A percentile compares a stretch with the other conserved stretches of the same genome.
Evolutionary conservation across 2,329 filamentous ascomycete genomes (phyloP).

Genomic region (Aspergillus uvarum): DNA sequence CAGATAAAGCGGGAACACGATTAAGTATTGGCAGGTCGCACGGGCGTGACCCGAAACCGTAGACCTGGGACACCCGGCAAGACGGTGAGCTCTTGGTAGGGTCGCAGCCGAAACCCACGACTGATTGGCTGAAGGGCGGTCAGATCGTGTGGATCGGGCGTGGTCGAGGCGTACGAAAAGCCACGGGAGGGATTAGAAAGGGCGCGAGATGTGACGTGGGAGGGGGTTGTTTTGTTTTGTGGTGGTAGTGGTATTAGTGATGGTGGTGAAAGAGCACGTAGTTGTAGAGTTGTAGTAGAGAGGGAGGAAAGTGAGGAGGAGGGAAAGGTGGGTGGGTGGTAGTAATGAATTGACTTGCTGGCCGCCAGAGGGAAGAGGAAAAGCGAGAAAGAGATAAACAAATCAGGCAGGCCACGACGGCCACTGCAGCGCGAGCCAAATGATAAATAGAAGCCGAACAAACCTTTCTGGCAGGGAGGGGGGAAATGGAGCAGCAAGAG

Average conservation of each 20-base stretch:
- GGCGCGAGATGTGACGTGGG: background rate
- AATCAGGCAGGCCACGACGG: slow-evolving; percentile 2
- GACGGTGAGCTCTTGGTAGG: slow-evolving; percentile 19
- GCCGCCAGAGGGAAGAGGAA: background rate
- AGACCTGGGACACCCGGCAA: slow-evolving; percentile 27
- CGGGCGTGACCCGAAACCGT: slow-evolving; percentile 23
- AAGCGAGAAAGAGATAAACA: slow-evolving; percentile 5
- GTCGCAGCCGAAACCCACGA: slow-evolving; percentile 10
- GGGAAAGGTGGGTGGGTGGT: background rate
- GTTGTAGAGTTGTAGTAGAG: background rate
- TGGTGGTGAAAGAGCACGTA: background rate
- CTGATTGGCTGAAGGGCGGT: slow-evolving; percentile 25
- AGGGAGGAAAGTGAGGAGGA: background rate
- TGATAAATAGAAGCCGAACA: slow-evolving; percentile 23
- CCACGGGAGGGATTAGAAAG: background rate
- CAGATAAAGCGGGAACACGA: slow-evolving; percentile 3
- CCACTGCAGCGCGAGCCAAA: slow-evolving; percentile 11
- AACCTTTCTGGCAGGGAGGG: slow-evolving; percentile 16
- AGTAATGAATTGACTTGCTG: background rate
- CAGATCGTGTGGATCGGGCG: slow-evolving; percentile 20
- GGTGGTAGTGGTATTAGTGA: no score
- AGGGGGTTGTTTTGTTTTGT: no score
- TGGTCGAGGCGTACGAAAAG: slow-evolving; percentile 1
- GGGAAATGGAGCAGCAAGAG: slow-evolving; percentile 14
- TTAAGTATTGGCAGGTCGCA: slow-evolving; percentile 19